A percentile compares a stretch with the other conserved stretches of the same genome.
These are phyloP conservation scores for Prunus mume DNA, from an alignment of 306 rosid species.

Conservation along the genomic window DNA sequence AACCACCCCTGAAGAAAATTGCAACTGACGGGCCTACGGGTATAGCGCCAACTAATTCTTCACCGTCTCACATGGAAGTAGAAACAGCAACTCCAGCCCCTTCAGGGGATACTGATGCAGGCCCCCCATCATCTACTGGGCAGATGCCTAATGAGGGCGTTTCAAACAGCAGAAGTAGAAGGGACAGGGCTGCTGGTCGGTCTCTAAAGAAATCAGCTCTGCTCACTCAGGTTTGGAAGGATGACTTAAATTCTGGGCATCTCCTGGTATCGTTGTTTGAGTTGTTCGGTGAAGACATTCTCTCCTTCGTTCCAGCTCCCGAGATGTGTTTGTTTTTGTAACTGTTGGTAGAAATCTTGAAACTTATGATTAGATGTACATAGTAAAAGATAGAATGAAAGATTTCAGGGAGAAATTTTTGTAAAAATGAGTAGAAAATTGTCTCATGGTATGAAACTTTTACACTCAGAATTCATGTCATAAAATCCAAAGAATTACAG, in stretches of 20 bases:
- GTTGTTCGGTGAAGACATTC: constrained; percentile 64
- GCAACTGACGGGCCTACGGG: constrained; percentile 30
- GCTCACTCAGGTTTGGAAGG: constrained; percentile 71
- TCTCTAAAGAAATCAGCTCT: constrained; percentile 41
- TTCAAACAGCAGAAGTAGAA: constrained; percentile 16
- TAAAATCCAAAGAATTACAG: background rate
- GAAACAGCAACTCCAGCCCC: constrained; percentile 13
- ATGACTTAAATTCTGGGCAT: constrained; percentile 67
- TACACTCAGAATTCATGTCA: too few relatives aligned
- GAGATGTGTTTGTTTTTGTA: constrained; percentile 65
- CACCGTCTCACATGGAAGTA: constrained; percentile 26
- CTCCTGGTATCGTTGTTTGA: constrained; percentile 44
- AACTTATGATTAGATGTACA: constrained; percentile 2
- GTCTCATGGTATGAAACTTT: background rate
- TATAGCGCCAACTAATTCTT: constrained; percentile 5
- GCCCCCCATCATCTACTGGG: constrained; percentile 22
- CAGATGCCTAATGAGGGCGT: constrained; percentile 8
- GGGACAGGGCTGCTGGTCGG: constrained; percentile 19
- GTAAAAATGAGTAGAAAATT: background rate
- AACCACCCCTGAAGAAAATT: constrained; percentile 34
- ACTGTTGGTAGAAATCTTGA: background rate
- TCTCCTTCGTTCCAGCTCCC: constrained; percentile 58
- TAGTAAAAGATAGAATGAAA: background rate
- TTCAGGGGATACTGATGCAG: constrained; percentile 15
- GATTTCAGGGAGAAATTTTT: background rate